A percentile compares a stretch with the other conserved stretches of the same genome.
phyloP scores from a whole-genome alignment of 164 flowering plant species.

The Berberis thunbergii region DNA sequence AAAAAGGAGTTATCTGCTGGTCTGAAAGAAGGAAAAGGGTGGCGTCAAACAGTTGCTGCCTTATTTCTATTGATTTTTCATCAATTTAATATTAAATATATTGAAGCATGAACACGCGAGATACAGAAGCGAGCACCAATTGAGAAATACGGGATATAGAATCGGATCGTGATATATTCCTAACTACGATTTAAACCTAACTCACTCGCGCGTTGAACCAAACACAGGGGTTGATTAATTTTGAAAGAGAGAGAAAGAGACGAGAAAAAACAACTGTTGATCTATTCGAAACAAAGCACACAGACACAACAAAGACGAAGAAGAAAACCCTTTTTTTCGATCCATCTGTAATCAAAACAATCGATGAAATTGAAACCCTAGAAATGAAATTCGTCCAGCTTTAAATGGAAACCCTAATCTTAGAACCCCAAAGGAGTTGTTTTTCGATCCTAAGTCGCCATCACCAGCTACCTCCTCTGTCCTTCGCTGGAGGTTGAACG shows the following conservation, averaged over 20 bases:
- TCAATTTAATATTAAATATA: too few relatives aligned
- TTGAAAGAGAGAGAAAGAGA: neutral
- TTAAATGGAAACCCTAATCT: slow-evolving; percentile 19
- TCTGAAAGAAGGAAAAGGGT: too few relatives aligned
- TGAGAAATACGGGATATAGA: neutral
- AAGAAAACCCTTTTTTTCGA: neutral
- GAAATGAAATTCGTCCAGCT: slow-evolving; percentile 12
- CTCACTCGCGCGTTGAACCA: neutral
- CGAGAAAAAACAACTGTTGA: slow-evolving; percentile 1
- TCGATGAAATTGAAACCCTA: slow-evolving; percentile 8
- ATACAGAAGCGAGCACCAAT: neutral
- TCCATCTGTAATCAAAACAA: neutral
- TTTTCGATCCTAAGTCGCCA: slow-evolving; percentile 13
- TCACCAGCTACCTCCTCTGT: slow-evolving; percentile 1
- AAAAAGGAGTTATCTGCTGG: too few relatives aligned
- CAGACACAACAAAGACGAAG: neutral
- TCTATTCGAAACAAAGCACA: slow-evolving; percentile 4
- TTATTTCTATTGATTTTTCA: too few relatives aligned
- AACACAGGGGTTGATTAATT: neutral
- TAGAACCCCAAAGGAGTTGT: neutral
- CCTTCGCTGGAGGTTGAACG: slow-evolving; percentile 19
- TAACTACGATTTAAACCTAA: slow-evolving; percentile 11
- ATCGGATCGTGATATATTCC: neutral
- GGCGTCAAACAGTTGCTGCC: too few relatives aligned
- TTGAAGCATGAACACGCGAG: too few relatives aligned